These are phyloP conservation scores for Rhinocladiella mackenziei DNA, from an alignment of 2,329 filamentous ascomycete genomes.

Conservation along the genomic window DNA sequence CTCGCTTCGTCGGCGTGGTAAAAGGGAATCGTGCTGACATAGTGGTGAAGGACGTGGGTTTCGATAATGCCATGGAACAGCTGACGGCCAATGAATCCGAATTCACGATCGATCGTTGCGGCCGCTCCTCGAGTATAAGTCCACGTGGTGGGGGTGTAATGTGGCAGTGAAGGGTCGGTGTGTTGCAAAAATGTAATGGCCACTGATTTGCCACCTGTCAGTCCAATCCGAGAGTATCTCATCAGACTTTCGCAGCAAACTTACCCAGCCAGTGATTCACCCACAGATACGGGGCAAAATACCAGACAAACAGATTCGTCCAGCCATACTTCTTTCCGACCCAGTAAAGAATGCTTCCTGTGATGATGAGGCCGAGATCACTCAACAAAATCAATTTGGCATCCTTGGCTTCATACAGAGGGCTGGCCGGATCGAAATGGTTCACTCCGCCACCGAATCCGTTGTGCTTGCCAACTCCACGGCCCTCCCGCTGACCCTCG, in stretches of 20 bases:
- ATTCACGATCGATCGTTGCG: conserved; percentile 94
- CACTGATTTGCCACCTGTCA: conserved; percentile 57
- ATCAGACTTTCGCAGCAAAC: conserved; percentile 45
- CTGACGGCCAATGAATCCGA: conserved; percentile 88
- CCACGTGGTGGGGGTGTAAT: conserved; percentile 84
- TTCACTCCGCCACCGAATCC: conserved; percentile 78
- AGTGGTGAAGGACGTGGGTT: conserved; percentile 97
- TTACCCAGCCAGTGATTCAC: conserved; percentile 98
- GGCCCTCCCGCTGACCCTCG: conserved; percentile 83
- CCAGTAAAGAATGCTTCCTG: conserved; percentile 58
- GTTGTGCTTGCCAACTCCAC: conserved; percentile 87
- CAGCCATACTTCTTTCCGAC: conserved; percentile 77
- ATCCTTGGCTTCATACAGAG: conserved; percentile 87
- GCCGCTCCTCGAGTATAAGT: conserved; percentile 90
- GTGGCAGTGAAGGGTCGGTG: conserved; percentile 88
- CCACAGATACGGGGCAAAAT: conserved; percentile 91
- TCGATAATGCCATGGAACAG: conserved; percentile 95
- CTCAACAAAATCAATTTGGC: conserved; percentile 81
- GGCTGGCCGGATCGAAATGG: conserved; percentile 87
- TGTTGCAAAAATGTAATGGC: conserved; percentile 97
- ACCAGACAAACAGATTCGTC: conserved; percentile 88
- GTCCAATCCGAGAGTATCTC: no score
- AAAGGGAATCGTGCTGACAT: conserved; percentile 92
- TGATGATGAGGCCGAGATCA: conserved; percentile 73
- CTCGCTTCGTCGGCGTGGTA: conserved; percentile 93